A percentile compares a stretch with the other conserved stretches of the same genome.
Evolutionary conservation across 257 asterid genomes (phyloP).

Genomic region (Capsicum rhomboideum): DNA sequence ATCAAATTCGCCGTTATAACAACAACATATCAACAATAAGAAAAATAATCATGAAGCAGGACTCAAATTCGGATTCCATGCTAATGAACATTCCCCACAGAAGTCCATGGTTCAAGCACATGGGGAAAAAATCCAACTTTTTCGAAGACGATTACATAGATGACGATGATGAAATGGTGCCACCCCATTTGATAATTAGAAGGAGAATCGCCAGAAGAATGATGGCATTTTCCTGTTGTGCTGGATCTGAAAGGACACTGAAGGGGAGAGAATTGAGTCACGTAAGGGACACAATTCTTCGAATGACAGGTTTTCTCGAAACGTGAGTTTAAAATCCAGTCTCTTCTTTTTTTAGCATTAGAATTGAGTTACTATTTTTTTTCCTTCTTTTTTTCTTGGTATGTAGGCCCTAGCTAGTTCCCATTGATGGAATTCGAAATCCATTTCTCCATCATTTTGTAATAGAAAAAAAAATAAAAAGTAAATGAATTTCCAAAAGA

Average conservation of each 20-base stretch:
- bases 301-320: constrained; percentile 82
- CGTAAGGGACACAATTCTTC: constrained; percentile 57
- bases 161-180: constrained; percentile 47
- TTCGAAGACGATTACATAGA: background rate
- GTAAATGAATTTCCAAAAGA: background rate
- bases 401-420: background rate
- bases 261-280: constrained; percentile 71
- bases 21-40: constrained; percentile 13
- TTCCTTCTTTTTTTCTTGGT: background rate
- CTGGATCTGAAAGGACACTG: constrained; percentile 68
- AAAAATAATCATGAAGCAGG: constrained; percentile 11
- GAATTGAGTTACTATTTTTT: background rate
- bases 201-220: constrained; percentile 59
- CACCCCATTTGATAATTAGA: constrained; percentile 67
- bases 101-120: background rate
- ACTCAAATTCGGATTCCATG: background rate
- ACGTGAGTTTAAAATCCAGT: too few species aligned
- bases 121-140: background rate
- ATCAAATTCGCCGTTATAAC: background rate
- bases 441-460: constrained; percentile 1
- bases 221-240: constrained; percentile 70
- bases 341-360: background rate
- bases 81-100: constrained; percentile 1
- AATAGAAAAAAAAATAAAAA: background rate
- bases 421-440: background rate